Base-by-base conservation (phyloP, 2,329 filamentous ascomycete genomes). In the Ascochyta fabae region DNA sequence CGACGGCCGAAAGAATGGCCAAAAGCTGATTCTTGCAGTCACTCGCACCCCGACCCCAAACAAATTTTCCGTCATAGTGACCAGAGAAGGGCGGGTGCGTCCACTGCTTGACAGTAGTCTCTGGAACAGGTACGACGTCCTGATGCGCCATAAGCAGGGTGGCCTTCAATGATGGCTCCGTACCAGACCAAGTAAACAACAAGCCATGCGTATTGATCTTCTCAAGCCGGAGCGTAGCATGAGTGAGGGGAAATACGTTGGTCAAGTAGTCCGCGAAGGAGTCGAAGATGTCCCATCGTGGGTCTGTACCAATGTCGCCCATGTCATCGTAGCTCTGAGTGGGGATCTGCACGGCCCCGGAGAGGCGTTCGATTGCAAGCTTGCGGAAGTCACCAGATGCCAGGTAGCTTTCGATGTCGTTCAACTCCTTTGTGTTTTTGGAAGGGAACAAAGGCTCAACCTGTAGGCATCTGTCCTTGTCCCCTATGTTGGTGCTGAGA, bases 11-110 rank as follows among this genome's bases (percentile, higher is more conserved):
- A 57, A 88, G 68, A 15, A 84, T 79, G 2, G 79, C 84, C 41
- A 87, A 80, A 19, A 88, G 77, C 53, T 83, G 82, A 62, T 83
- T 84, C 76, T 88, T 88, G 77, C 83, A 84, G 71, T 88, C 86
- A 4, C 77, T 76, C 0, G 84, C 72, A 3, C 86, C 86, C 22
- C 86, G 79, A 12, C 86, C 86, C 85, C 85, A 88, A 36, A 88
- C 76, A 66, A 78, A 83, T 42, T 78, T 78, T 12, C 85, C 85
- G 43, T 36, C 86, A 54, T 80, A 88, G 59, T 79, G 65, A 7
- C 84, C 85, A n/a, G 79, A 80, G 62, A 83, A 88, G 0, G 86
- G 86, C 0, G 84, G 82, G 69, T 88, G 73, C 0, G 80, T 85
- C 86, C 86, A 88, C 36, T 82, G 76, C 3, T 81, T 83, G 4